Base-by-base conservation (phyloP, 352 stramenopile species). In the Phytophthora fragariae region DNA sequence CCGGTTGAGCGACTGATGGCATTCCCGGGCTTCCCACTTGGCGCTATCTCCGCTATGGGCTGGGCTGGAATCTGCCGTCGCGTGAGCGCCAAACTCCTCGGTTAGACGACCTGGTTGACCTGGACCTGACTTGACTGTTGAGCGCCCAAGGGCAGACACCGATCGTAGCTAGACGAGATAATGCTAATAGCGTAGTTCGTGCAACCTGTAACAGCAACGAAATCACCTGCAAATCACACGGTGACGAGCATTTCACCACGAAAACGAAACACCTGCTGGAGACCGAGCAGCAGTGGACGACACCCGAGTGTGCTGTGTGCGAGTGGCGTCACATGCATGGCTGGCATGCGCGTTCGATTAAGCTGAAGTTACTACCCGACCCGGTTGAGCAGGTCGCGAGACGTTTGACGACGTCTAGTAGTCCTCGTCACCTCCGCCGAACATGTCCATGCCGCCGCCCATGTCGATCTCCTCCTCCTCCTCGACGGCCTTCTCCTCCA, bases 361-460 rank as follows among this genome's bases (percentile, higher is more conserved):
- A 62, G 71, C 79, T 80, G 56, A 72, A 71, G 68, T 81, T 85
- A 84, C 73, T 75, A 70, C 68, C 29, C 46, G 66, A 71, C 56
- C 41, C 53, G 62, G 65, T 8, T 39, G 37, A n/a, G 37, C 46
- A 70, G 29, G 17, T 62, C 54, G 41, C 50, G 67, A 57, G 41
- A 52, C 49, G 29, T 50, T 12, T 6, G 60, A 66, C 39, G 55
- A 58, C 62, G 79, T 78, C 86, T 94, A 95, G 83, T 94, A 95
- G 76, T 95, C 88, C 73, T 81, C 83, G 53, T 86, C 24, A 27
- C 24, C 88, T 77, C 79, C 86, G 75, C 86, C 88, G 77, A 94
- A 95, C 88, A 95, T 95, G 84, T 94, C 85, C 84, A 93, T 92
- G 80, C 81, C 85, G 72, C 84, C 88, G 65, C 83, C 86, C 67